Evolutionary conservation across 441 rosid species (phyloP).

Genomic region (Jatropha multifida): DNA sequence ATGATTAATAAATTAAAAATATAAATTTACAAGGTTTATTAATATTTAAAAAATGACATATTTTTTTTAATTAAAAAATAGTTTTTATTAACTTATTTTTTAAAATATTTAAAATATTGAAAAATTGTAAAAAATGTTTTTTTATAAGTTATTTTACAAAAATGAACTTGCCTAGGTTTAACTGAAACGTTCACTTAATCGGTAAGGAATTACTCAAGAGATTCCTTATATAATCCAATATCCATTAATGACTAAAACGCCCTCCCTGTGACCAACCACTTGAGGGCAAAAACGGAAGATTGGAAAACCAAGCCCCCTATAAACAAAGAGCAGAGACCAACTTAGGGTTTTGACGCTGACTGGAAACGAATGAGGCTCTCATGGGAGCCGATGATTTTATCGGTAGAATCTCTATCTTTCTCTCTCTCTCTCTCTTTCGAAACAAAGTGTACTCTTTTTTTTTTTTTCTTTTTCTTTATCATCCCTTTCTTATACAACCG

Average conservation of each 20-base stretch:
- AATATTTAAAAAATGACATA: too few species aligned
- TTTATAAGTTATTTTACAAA: too few species aligned
- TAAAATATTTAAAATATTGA: too few species aligned
- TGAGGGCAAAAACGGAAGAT: not conserved
- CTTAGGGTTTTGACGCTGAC: not conserved
- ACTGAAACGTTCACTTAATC: too few species aligned
- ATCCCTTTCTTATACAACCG: not conserved
- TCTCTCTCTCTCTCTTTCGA: not conserved
- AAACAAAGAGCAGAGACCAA: not conserved
- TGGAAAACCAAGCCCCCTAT: not conserved
- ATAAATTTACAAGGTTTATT: too few species aligned
- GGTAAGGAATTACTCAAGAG: too few species aligned
- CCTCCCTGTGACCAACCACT: not conserved
- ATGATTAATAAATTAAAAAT: too few species aligned
- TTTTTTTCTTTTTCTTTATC: not conserved
- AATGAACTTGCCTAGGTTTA: too few species aligned
- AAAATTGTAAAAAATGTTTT: too few species aligned
- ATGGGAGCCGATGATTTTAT: not conserved
- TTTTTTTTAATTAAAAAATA: too few species aligned
- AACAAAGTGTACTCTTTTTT: not conserved
- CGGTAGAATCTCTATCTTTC: not conserved
- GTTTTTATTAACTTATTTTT: too few species aligned
- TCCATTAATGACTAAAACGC: not conserved
- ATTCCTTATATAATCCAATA: too few species aligned
- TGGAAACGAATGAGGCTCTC: slow-evolving; percentile 10